Evolutionary conservation across 371 early-diverging fungal species (phyloP), one percentile per base, ranked within the genome.

Genomic region (Mucor lusitanicus): DNA sequence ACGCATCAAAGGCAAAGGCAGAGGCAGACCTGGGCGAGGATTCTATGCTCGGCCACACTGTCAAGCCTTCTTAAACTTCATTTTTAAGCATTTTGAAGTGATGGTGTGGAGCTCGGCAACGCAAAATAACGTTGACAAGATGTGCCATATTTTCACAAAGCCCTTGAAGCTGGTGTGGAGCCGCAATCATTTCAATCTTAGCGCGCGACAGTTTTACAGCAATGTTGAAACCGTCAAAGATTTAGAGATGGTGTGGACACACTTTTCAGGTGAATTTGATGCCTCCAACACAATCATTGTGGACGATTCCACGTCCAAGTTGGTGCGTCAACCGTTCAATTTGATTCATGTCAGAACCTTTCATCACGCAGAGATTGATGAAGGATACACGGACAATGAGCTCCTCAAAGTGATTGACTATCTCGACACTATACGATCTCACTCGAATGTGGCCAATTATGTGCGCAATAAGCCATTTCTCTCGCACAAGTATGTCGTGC

Each of bases 61-160:
- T 23, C 40, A 66, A 6, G 59, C 64, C 0, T 93, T 93, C 55
- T 67, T 91, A 12, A 68, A 83, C n/a, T 92, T 84, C 63, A 70
- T 88, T 3, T 83, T 91, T 54, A 40, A 37, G 0, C 66, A 86
- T 56, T 93, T 90, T 72, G 71, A 74, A 6, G 92, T 93, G 23
- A 89, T 91, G 90, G 87, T 93, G 3, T 93, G 93, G 93, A 90
- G 90, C 35, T 90, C 92, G 8, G 91, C 92, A 0, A 85, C 81
- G 44, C 82, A 84, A 0, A 64, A 69, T 0, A 89, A 81, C 32
- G 90, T 92, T 0, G 27, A 74, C 8, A 75, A 68, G 21, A 90
- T 90, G 90, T 71, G 88, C 42, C 70, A 72, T n/a, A 39, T 75
- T 30, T 84, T 92, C 76, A 83, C 76, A 7, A 55, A 70, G 0